Evolutionary conservation across 257 asterid species (phyloP), one percentile per base, ranked within the genome.

Genomic region (Anisodus acutangulus): DNA sequence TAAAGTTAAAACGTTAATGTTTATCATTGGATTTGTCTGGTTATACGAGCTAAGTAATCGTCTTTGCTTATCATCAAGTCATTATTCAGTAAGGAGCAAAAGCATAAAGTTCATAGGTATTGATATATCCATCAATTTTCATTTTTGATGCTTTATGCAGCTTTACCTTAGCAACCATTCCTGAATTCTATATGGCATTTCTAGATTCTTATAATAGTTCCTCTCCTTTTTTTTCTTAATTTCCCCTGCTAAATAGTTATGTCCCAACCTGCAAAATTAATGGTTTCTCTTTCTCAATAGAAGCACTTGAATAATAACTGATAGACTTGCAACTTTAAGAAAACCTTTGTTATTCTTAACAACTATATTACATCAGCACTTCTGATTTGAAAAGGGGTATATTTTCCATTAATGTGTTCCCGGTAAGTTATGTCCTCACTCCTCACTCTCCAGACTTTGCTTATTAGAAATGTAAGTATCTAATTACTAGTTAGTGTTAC

Each of bases 141-240:
- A 16, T 43, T 69, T 70, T 63, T 70, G 79, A 70, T 43, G 79
- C 55, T 41, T 70, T 64, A 60, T 62, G 7, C 37, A 62, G 68
- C 68, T 62, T 62, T 62, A 70, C 55, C 79, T 70, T 17, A 2
- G 79, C 55, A 70, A 4, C 55, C 55, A 43, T 41, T 41, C 79
- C 35, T 70, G 55, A 70, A 70, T 58, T 6, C 26, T 58, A 69
- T 4, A 70, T 9, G 54, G 79, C 55, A 70, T 8, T 70, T 70
- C 31, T 70, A 70, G 79, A 70, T 70, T 70, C 79, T 70, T 70
- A 70, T 41, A 41, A 41, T 41, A 70, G 35, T 70, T 41, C 55
- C 31, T 17, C 31, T 70, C 53, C 55, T 68, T 10, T 11, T 68
- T 41, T 4, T 0, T 6, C 43, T 63, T 26, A 26, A 64, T 4